Base-by-base conservation (phyloP, 371 early-diverging fungal species). In the Rhizopus stolonifer region DNA sequence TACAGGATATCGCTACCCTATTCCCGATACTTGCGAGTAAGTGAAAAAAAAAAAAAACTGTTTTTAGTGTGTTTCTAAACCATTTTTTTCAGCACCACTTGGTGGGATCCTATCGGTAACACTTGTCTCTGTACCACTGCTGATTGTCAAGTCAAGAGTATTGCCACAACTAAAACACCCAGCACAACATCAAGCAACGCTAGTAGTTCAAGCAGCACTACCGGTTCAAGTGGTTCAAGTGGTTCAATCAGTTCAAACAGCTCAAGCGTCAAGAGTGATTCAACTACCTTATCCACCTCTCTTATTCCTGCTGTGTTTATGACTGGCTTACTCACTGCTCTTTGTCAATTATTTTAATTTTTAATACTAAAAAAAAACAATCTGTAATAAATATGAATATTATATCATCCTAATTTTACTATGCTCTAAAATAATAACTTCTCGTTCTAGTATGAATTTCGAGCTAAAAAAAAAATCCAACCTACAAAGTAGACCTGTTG, bases 41-140 rank as follows among this genome's bases (percentile, higher is more conserved):
- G 66, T 64, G 5, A 11, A 11, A 4, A n/a, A 36, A 36, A 36
- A 36, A 36, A 36, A n/a, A 36, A n/a, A 36, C 36, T 36, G n/a
- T n/a, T 36, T 7, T 29, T 29, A 7, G 31, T 29, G 4, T 4
- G n/a, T 14, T 36, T 36, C 14, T 14, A 36, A 36, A 7, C 14
- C 4, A 42, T 21, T 42, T 8, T 42, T 21, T 42, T 14, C 56
- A 74, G 75, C 24, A 76, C 81, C 34, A 68, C 77, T 22, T 87
- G 83, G 83, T 89, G 87, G 87, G 87, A 89, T 58, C 87, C 89
- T 26, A 66, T 79, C 38, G 75, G 63, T 13, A 73, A 77, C 46
- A 70, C 49, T 10, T 84, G 84, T 56, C 64, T 74, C 6, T 82
- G 85, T 65, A 63, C 70, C 4, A 60, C 69, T 17, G 54, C 71